Conservation (phyloP, 2,329 filamentous ascomycete species). For the Berkeleyomyces basicola region DNA sequence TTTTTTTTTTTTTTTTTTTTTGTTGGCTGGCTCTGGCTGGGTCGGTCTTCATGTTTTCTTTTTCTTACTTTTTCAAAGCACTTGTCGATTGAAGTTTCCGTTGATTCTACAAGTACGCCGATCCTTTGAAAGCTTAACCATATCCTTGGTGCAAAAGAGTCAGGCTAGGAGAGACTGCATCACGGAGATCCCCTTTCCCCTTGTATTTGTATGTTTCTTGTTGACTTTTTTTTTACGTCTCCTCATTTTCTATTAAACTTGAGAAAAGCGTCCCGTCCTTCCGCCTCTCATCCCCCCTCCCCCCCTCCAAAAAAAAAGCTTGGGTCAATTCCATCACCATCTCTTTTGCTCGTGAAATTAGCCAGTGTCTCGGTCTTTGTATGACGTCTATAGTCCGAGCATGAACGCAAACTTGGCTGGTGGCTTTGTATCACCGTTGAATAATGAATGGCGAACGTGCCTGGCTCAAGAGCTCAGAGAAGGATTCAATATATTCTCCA, state of each 20-base stretch:
- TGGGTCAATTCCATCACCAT: neutral
- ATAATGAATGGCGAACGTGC: neutral
- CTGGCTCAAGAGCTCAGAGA: neutral
- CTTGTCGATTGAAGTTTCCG: no score
- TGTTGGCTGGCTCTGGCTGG: no score
- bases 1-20: neutral
- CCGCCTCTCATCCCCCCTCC: neutral
- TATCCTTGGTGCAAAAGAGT: neutral
- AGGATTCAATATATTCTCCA: slow-evolving; percentile 2
- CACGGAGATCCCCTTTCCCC: neutral
- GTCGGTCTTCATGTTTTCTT: no score
- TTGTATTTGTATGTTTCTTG: neutral
- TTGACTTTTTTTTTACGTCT: neutral
- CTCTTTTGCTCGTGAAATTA: neutral
- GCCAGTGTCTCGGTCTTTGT: neutral
- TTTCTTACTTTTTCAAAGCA: no score
- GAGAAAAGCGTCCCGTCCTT: no score
- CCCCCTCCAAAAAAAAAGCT: neutral
- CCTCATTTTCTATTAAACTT: neutral
- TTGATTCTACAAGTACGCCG: neutral
- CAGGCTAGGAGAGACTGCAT: neutral
- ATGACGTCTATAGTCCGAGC: slow-evolving; percentile 1
- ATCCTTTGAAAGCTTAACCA: slow-evolving; percentile 3
- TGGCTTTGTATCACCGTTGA: neutral
- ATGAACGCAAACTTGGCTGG: neutral